Base-by-base conservation (phyloP, 2,329 filamentous ascomycete genomes). In the Stagonosporopsis cucurbitacearum region DNA sequence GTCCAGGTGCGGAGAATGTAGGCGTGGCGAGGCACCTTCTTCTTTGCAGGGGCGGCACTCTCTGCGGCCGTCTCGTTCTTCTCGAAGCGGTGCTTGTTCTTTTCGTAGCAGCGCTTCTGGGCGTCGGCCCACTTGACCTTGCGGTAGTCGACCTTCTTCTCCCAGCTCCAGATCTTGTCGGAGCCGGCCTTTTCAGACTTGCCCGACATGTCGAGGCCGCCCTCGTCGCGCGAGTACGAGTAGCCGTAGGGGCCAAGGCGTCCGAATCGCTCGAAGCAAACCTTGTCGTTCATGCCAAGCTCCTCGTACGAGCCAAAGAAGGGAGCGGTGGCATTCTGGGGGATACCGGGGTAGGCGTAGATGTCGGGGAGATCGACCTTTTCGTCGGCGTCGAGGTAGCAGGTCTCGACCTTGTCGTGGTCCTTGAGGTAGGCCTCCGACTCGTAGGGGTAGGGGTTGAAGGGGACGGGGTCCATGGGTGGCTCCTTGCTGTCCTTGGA, bases 1-100 rank as follows among this genome's bases (percentile, higher is more conserved):
- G 92, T 89, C 89, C 90, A 96, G 57, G 89, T 88, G 39, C 93
- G 86, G 33, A 97, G 82, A 4, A 97, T 87, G 37, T 96, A 84
- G 1, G 92, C 93, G n/a, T 91, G 92, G 30, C 91, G 84, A 8
- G 82, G 73, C 6, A 80, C 68, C 57, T 70, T 74, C 69, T 78
- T 75, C 72, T 77, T 78, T 58, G 75, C 44, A 3, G 63, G 63
- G 5, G 59, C 64, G 15, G 65, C 64, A 23, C 72, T 64, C 7
- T 68, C 65, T 4, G 66, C 62, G 26, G 62, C 61, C 30, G 70
- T 71, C 35, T 64, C 64, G 58, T 73, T 72, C 59, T 75, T 72
- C 44, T 71, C 64, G 63, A 82, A 82, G 20, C 80, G 79, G 39
- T 72, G 67, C 62, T 77, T 75, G 70, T 83, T 83, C 75, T 81